Evolutionary conservation across 2,329 filamentous ascomycete species (phyloP).

Genomic region (Cyphellophora attinorum): DNA sequence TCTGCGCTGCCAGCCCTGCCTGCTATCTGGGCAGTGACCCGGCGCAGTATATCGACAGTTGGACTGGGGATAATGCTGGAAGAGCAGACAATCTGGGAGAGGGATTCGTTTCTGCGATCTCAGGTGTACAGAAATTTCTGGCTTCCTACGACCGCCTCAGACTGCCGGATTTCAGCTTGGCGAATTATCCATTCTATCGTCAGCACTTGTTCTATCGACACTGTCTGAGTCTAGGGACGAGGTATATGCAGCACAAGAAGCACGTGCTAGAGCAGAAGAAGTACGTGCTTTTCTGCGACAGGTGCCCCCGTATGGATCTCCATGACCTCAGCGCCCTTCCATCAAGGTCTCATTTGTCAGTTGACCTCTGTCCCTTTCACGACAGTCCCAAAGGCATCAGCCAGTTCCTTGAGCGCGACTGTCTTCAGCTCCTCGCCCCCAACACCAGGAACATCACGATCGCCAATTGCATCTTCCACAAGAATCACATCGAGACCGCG

Average conservation of each 20-base stretch:
- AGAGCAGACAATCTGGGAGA: background rate
- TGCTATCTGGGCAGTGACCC: background rate
- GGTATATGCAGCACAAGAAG: too few relatives aligned
- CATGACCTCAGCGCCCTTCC: too few relatives aligned
- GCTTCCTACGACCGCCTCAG: background rate
- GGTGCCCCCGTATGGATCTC: too few relatives aligned
- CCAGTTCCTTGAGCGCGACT: constrained; percentile 47
- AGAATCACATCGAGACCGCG: constrained; percentile 55
- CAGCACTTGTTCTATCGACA: background rate
- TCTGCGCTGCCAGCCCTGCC: background rate
- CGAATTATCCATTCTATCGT: constrained; percentile 1
- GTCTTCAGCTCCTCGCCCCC: constrained; percentile 44
- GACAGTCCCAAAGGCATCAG: constrained; percentile 54
- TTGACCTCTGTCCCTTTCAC: constrained; percentile 40
- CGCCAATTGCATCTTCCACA: constrained; percentile 53
- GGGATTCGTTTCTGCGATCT: background rate
- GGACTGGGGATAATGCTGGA: background rate
- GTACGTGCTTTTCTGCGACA: too few relatives aligned
- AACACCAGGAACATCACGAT: constrained; percentile 56
- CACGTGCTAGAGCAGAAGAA: too few relatives aligned
- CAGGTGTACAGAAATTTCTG: too few relatives aligned
- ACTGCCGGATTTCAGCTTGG: background rate
- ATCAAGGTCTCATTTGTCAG: too few relatives aligned
- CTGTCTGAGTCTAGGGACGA: too few relatives aligned
- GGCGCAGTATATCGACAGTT: background rate